Evolutionary conservation across 805 yeast genomes (phyloP).

Genomic region (Lipomyces orientalis): DNA sequence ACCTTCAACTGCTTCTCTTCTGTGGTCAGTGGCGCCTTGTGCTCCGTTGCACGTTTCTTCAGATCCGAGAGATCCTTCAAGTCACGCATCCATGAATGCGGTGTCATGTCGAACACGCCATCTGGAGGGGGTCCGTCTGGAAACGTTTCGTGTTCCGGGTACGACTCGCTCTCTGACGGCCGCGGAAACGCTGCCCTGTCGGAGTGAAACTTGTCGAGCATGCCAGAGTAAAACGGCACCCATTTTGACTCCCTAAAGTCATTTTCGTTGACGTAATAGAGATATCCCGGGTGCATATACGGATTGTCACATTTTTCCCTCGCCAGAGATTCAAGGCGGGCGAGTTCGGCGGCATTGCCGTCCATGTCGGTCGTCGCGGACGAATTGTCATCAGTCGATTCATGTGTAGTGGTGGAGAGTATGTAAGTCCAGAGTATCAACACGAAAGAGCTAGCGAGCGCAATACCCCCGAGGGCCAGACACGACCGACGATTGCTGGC

Average conservation of each 20-base stretch:
- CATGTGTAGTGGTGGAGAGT: too few relatives aligned
- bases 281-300: slow-evolving; percentile 3
- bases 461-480: too few relatives aligned
- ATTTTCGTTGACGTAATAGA: neutral
- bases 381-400: too few relatives aligned
- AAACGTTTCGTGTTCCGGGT: neutral
- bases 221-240: slow-evolving; percentile 8
- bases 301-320: slow-evolving; percentile 5
- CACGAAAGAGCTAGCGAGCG: too few relatives aligned
- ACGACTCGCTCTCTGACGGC: neutral
- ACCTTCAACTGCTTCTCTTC: neutral
- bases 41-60: neutral
- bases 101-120: neutral
- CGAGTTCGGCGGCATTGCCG: neutral
- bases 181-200: neutral
- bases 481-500: too few relatives aligned
- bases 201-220: neutral
- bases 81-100: slow-evolving; percentile 14
- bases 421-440: too few relatives aligned
- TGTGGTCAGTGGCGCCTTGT: neutral
- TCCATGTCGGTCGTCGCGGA: too few relatives aligned
- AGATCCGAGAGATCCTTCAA: neutral
- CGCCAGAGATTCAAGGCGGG: neutral
- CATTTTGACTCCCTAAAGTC: neutral
- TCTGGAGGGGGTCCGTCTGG: slow-evolving; percentile 10